Conservation (phyloP, 306 rosid genomes). For the Lupinus albus region DNA sequence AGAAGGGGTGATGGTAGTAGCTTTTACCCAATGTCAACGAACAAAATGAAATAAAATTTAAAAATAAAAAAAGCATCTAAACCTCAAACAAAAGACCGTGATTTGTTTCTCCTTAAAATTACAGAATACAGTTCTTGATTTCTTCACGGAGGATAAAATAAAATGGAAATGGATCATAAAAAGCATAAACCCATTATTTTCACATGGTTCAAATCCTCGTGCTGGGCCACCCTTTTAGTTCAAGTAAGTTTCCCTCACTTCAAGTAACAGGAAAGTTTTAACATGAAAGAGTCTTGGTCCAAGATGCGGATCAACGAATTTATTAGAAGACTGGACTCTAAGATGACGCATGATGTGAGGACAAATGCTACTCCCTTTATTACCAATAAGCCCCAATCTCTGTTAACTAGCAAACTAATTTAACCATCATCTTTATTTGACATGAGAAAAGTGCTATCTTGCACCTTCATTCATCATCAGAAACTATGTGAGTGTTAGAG, state of each 20-base stretch:
- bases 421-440: constrained; percentile 13
- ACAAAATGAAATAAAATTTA: too few species aligned
- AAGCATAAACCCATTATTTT: neutral
- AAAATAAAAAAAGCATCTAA: neutral
- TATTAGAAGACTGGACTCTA: neutral
- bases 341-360: constrained; percentile 1
- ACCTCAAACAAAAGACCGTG: neutral
- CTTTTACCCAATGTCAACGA: neutral
- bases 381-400: constrained; percentile 18
- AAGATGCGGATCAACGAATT: neutral
- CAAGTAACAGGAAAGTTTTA: constrained; percentile 3
- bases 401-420: constrained; percentile 24
- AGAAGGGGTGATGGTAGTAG: neutral
- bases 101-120: too few species aligned
- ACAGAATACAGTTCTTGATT: neutral
- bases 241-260: neutral
- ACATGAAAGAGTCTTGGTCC: neutral
- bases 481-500: neutral
- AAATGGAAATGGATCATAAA: constrained; percentile 32
- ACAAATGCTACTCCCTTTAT: neutral
- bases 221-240: too few species aligned
- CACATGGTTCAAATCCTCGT: neutral
- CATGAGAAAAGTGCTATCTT: constrained; percentile 22
- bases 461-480: constrained; percentile 13
- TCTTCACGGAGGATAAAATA: constrained; percentile 29